phyloP scores from a whole-genome alignment of 495 filamentous ascomycete species.

The Penicillium dipodomyicola region DNA sequence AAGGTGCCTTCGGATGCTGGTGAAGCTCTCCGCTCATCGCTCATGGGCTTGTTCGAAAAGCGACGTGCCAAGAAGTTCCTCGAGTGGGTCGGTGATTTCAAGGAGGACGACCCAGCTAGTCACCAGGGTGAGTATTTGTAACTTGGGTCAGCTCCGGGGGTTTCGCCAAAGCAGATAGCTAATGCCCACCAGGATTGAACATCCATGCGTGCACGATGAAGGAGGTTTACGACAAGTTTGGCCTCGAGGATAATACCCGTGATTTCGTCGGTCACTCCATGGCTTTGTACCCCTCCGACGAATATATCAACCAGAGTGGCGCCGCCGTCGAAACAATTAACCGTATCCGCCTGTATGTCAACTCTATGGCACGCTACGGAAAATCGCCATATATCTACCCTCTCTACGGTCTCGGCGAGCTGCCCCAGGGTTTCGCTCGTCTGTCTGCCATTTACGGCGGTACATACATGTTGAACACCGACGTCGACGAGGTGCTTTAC shows the following conservation, averaged over 20 bases:
- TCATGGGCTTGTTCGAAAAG: constrained; percentile 99
- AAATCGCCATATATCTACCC: constrained; percentile 99
- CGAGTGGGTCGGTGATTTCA: constrained; percentile 92
- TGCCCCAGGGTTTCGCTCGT: constrained; percentile 97
- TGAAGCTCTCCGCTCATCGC: constrained; percentile 85
- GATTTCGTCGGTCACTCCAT: constrained; percentile 98
- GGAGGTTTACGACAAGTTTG: constrained; percentile 97
- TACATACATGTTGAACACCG: constrained; percentile 98
- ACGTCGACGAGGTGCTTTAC: constrained; percentile 83
- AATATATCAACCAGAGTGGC: constrained; percentile 72
- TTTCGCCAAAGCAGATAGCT: constrained; percentile 13
- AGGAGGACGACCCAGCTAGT: constrained; percentile 75
- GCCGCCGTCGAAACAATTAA: constrained; percentile 81
- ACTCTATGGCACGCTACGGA: constrained; percentile 96
- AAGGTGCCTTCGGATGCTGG: constrained; percentile 93
- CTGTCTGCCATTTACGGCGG: constrained; percentile 97
- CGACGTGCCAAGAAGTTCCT: constrained; percentile 93
- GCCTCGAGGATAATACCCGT: constrained; percentile 83
- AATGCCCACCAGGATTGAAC: constrained; percentile 66
- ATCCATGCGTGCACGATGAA: constrained; percentile 80
- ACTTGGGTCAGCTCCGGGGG: not conserved
- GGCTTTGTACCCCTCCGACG: constrained; percentile 89
- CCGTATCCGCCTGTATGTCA: constrained; percentile 93
- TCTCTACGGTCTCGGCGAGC: constrained; percentile 93
- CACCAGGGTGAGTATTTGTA: constrained; percentile 68